phyloP scores from a whole-genome alignment of 2,329 filamentous ascomycete species.

The Aspergillus thermomutatus region DNA sequence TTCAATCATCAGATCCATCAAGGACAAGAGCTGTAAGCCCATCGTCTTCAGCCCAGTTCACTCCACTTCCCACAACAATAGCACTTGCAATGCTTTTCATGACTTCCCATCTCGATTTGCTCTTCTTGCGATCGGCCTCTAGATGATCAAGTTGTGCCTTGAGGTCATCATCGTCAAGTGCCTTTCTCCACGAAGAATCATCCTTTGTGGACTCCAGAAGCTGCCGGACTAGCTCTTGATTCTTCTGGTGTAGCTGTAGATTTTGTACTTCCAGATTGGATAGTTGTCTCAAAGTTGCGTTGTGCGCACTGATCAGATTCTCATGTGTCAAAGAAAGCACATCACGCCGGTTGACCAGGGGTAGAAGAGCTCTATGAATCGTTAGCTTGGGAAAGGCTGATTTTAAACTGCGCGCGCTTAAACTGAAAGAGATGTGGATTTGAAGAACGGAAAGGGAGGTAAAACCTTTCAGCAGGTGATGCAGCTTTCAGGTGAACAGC shows the following conservation, averaged over 20 bases:
- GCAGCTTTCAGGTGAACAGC: constrained; percentile 68
- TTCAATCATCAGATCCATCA: constrained; percentile 57
- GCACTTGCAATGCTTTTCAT: constrained; percentile 78
- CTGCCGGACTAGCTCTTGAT: constrained; percentile 60
- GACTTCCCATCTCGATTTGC: constrained; percentile 66
- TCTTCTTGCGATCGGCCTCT: constrained; percentile 59
- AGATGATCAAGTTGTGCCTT: constrained; percentile 56
- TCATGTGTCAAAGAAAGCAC: constrained; percentile 62
- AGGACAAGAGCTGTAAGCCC: constrained; percentile 68
- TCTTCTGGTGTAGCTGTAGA: constrained; percentile 55
- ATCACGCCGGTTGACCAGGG: constrained; percentile 66
- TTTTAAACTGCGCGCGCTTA: constrained; percentile 1
- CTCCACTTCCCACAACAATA: constrained; percentile 73
- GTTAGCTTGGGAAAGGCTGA: constrained; percentile 11
- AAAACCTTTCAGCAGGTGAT: constrained; percentile 66
- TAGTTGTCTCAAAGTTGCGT: constrained; percentile 51
- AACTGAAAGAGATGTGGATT: neutral
- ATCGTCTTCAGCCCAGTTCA: constrained; percentile 74
- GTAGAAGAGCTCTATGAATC: constrained; percentile 59
- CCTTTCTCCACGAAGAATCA: constrained; percentile 49
- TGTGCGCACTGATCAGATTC: constrained; percentile 54
- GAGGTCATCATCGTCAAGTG: constrained; percentile 52
- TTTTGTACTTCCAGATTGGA: constrained; percentile 58
- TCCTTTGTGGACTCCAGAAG: constrained; percentile 63
- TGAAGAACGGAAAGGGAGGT: neutral